Percentiles rank a stretch among this genome's conserved stretches.
These are phyloP conservation scores for Zopfia rhizophila DNA, from an alignment of 2,329 filamentous ascomycete species.

Conservation along the genomic window DNA sequence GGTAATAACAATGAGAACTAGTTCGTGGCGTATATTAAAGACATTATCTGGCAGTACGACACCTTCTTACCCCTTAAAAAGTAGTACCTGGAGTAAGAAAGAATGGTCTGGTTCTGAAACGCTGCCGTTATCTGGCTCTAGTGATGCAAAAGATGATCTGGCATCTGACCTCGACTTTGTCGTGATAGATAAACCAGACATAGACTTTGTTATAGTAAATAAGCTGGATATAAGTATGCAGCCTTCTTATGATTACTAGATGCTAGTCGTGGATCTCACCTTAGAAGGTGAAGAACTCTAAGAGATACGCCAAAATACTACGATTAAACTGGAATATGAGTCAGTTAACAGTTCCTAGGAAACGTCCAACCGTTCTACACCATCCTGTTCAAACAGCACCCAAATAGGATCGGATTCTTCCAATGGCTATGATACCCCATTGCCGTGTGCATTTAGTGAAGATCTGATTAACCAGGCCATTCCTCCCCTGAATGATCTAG, in stretches of 20 bases:
- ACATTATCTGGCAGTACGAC: constrained; percentile 5
- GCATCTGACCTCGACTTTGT: constrained; percentile 13
- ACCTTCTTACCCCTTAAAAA: constrained; percentile 3
- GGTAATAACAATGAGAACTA: constrained; percentile 2
- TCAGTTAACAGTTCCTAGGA: constrained; percentile 9
- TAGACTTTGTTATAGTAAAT: constrained; percentile 12
- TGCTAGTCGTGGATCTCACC: constrained; percentile 10
- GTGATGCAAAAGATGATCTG: constrained; percentile 14
- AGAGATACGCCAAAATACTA: constrained; percentile 13
- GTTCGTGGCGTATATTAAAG: constrained; percentile 6
- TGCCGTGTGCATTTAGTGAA: constrained; percentile 7
- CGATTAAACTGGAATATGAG: constrained; percentile 11
- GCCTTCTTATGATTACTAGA: constrained; percentile 10
- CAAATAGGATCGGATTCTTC: constrained; percentile 2
- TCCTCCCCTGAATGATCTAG: constrained; percentile 13
- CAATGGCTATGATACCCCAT: constrained; percentile 13
- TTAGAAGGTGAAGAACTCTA: constrained; percentile 5
- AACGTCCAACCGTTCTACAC: constrained; percentile 13
- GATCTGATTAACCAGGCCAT: constrained; percentile 11
- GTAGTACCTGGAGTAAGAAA: constrained; percentile 6
- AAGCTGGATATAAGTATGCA: constrained; percentile 14
- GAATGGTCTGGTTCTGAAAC: constrained; percentile 12
- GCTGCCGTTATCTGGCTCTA: constrained; percentile 7
- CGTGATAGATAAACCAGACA: constrained; percentile 9
- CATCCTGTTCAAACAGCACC: constrained; percentile 12